phyloP scores from a whole-genome alignment of 2,329 filamentous ascomycete genomes.

The Esteya vermicola region DNA sequence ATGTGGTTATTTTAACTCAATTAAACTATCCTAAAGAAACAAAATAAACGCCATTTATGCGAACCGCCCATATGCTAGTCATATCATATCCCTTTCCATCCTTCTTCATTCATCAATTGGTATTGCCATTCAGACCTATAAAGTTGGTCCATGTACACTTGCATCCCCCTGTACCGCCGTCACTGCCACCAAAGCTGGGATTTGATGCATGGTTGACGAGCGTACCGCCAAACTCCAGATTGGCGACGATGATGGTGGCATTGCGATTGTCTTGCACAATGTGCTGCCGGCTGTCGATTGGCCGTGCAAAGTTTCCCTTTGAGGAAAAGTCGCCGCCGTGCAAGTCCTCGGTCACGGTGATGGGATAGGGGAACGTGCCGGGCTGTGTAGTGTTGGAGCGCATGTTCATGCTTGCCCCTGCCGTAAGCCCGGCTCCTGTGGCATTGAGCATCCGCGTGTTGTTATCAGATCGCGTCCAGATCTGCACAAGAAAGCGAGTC shows the following conservation, averaged over 20 bases:
- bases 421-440: slow-evolving; percentile 12
- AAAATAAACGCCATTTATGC: too few species aligned
- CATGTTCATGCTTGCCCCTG: too few species aligned
- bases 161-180: slow-evolving; percentile 50
- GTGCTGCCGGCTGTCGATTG: slow-evolving; percentile 26
- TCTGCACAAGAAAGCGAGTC: slow-evolving; percentile 48
- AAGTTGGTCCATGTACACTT: slow-evolving; percentile 48
- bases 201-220: slow-evolving; percentile 36
- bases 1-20: too few species aligned
- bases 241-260: slow-evolving; percentile 30
- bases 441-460: slow-evolving; percentile 25
- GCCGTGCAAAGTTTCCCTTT: slow-evolving; percentile 42
- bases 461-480: slow-evolving; percentile 43
- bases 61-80: too few species aligned
- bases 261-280: slow-evolving; percentile 29
- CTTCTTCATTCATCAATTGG: neutral
- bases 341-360: slow-evolving; percentile 46
- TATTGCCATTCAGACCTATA: slow-evolving; percentile 13
- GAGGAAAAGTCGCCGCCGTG: slow-evolving; percentile 40
- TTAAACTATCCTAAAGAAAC: too few species aligned
- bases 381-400: slow-evolving; percentile 28
- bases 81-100: neutral
- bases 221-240: slow-evolving; percentile 34
- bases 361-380: slow-evolving; percentile 49
- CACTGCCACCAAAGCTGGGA: slow-evolving; percentile 39